Conservation (phyloP, 768 basidiomycete genomes). For the Termitomyces sp. region DNA sequence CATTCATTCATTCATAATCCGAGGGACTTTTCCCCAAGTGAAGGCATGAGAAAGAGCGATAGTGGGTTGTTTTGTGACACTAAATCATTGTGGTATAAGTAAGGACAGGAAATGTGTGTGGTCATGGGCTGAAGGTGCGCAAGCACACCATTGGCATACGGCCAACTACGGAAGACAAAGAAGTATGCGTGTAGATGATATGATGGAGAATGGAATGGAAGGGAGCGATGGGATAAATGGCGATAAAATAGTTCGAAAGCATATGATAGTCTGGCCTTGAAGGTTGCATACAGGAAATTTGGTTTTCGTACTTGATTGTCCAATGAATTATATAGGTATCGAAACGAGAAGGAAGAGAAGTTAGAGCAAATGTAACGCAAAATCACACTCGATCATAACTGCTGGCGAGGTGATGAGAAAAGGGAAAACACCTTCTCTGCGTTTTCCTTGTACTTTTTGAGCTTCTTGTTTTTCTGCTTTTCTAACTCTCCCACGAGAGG, state of each 20-base stretch:
- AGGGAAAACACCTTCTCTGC: constrained; percentile 83
- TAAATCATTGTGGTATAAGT: constrained; percentile 19
- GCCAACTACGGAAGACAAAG: constrained; percentile 4
- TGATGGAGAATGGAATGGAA: constrained; percentile 13
- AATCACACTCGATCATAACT: constrained; percentile 16
- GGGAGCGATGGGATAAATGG: constrained; percentile 19
- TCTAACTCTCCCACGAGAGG: constrained; percentile 40
- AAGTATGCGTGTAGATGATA: constrained; percentile 14
- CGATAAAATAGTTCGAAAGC: constrained; percentile 24
- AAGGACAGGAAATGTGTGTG: constrained; percentile 14
- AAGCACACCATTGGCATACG: not conserved
- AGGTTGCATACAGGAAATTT: constrained; percentile 14
- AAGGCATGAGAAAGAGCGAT: constrained; percentile 15
- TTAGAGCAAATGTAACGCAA: constrained; percentile 4
- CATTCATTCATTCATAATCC: no score
- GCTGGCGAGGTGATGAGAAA: constrained; percentile 67
- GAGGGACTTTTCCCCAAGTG: not conserved
- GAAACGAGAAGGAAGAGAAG: constrained; percentile 5
- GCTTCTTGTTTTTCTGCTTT: constrained; percentile 64
- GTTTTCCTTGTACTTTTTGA: constrained; percentile 84
- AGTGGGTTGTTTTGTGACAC: constrained; percentile 15
- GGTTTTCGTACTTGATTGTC: constrained; percentile 4
- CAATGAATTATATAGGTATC: constrained; percentile 5
- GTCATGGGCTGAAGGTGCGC: not conserved
- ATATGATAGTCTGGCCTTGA: constrained; percentile 15